Percentiles rank a stretch among this genome's conserved stretches.
phyloP scores from a whole-genome alignment of 2,329 filamentous ascomycete species.

The Chrysosporium queenslandicum region DNA sequence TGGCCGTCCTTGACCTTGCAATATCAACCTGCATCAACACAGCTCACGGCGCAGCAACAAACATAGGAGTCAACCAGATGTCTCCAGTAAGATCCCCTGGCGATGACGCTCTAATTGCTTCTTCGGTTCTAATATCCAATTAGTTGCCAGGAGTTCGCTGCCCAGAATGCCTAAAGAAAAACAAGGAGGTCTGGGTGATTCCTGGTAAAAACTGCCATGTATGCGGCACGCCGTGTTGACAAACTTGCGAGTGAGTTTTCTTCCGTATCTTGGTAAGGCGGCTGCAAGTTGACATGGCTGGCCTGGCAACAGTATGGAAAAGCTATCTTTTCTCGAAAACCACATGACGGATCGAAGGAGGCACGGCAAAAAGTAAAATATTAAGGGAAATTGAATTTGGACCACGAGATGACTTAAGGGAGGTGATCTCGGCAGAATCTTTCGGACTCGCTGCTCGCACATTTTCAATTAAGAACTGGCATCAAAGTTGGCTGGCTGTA shows the following conservation, averaged over 20 bases:
- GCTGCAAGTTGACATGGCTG: background rate
- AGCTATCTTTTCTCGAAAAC: background rate
- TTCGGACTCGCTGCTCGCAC: background rate
- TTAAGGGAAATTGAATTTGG: background rate
- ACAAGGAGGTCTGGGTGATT: slow-evolving; percentile 38
- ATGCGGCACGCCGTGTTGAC: slow-evolving; percentile 25
- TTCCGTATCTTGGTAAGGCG: background rate
- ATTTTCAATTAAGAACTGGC: background rate
- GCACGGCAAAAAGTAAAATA: background rate
- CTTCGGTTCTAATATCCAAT: background rate
- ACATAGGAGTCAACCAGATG: slow-evolving; percentile 9
- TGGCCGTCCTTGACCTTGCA: background rate
- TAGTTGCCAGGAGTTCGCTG: slow-evolving; percentile 40
- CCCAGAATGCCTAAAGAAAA: slow-evolving; percentile 29
- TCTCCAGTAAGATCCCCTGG: slow-evolving; percentile 15
- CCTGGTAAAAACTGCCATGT: slow-evolving; percentile 39
- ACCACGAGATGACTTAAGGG: background rate
- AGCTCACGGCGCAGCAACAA: background rate
- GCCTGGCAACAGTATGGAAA: background rate
- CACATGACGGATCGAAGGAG: background rate
- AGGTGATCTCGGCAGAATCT: background rate
- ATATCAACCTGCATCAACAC: slow-evolving; percentile 3
- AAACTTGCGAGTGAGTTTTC: background rate
- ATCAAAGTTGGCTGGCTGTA: no score
- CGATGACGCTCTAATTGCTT: background rate